These are phyloP conservation scores for Colletotrichum tanaceti DNA, from an alignment of 2,329 filamentous ascomycete species.

Conservation along the genomic window DNA sequence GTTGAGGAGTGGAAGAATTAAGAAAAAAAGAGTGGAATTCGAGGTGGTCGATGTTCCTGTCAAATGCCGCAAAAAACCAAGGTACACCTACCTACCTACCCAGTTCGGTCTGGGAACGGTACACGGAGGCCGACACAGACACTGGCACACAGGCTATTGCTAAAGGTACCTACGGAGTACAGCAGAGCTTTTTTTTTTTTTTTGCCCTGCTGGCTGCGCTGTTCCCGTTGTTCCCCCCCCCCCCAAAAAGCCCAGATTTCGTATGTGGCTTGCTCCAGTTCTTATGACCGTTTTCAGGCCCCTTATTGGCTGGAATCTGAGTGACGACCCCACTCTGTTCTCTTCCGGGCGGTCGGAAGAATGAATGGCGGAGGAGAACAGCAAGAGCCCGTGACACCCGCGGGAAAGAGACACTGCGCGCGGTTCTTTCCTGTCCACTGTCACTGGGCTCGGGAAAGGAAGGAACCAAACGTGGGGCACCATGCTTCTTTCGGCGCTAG, in stretches of 20 bases:
- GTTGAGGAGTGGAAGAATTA: conserved; percentile 23
- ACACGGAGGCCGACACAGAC: conserved; percentile 10
- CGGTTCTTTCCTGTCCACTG: conserved; percentile 5
- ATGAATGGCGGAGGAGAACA: conserved; percentile 28
- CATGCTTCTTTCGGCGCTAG: background rate
- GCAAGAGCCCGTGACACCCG: conserved; percentile 14
- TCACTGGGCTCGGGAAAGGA: conserved; percentile 34
- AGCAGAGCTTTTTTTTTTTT: conserved; percentile 1
- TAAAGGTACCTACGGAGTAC: background rate
- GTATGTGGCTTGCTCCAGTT: conserved; percentile 26
- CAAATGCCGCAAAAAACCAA: conserved; percentile 37
- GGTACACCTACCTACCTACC: conserved; percentile 5
- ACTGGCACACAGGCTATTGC: no score
- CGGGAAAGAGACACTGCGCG: conserved; percentile 34
- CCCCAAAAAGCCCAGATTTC: conserved; percentile 5
- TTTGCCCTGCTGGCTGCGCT: no score
- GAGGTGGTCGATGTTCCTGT: conserved; percentile 18
- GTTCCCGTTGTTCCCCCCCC: background rate
- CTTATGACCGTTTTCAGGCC: background rate
- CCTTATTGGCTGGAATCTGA: conserved; percentile 18
- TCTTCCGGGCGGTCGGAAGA: conserved; percentile 29
- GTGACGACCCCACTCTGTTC: background rate
- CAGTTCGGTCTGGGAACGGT: conserved; percentile 16
- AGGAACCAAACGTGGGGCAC: conserved; percentile 33
- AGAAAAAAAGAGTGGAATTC: conserved; percentile 39